These are phyloP conservation scores for Melastoma candidum DNA, from an alignment of 441 rosid genomes.

Conservation along the genomic window DNA sequence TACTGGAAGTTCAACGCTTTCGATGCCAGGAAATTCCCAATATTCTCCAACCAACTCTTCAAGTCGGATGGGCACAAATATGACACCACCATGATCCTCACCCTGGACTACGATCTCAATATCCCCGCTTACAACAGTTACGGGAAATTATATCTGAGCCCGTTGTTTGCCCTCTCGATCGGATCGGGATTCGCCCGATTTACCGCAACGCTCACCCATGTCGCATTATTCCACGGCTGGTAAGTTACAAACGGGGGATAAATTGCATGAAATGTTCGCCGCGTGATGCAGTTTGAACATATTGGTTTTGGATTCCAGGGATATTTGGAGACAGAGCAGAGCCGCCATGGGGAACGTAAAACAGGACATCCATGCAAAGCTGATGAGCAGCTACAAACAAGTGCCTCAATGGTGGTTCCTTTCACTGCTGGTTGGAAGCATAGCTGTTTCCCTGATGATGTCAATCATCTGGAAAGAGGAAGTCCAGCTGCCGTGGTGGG, in stretches of 20 bases:
- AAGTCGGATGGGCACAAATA: constrained; percentile 5
- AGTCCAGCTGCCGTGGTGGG: constrained; percentile 97
- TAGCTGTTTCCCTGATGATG: constrained; percentile 55
- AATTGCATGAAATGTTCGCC: no score
- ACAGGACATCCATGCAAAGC: constrained; percentile 64
- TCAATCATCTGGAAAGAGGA: constrained; percentile 63
- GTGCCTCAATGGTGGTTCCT: constrained; percentile 94
- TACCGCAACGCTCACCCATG: constrained; percentile 9
- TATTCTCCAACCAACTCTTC: constrained; percentile 7
- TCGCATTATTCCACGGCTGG: constrained; percentile 3
- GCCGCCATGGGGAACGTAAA: constrained; percentile 62
- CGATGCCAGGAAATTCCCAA: constrained; percentile 8
- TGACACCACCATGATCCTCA: constrained; percentile 6
- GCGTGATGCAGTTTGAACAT: not conserved
- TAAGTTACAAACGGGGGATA: no score
- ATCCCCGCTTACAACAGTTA: not conserved
- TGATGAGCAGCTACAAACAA: constrained; percentile 73
- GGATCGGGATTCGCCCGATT: constrained; percentile 7
- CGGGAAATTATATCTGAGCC: constrained; percentile 8
- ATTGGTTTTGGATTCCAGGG: constrained; percentile 37
- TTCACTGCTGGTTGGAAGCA: constrained; percentile 46
- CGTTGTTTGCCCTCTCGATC: constrained; percentile 5
- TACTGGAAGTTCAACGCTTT: constrained; percentile 8
- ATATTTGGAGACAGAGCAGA: constrained; percentile 74
- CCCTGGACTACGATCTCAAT: not conserved